Base-by-base conservation (phyloP, 2,329 filamentous ascomycete species). In the Lasiodiplodia hormozganensis region DNA sequence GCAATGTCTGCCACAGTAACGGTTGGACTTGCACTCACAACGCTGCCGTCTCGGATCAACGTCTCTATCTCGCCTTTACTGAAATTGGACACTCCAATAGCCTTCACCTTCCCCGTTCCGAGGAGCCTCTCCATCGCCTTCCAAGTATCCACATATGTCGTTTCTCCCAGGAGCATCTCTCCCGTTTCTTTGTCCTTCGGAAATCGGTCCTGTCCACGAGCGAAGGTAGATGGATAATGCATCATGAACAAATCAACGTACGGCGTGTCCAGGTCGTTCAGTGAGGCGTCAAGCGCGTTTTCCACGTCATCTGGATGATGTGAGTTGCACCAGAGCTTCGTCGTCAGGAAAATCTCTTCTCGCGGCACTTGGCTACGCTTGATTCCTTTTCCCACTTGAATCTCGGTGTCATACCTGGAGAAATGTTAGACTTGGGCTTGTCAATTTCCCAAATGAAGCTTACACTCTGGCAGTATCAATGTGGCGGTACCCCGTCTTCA, bases 311-410 rank as follows among this genome's bases (percentile, higher is more conserved):
- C 77, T 11, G 52, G 52, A n/a, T 67, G 68, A 57, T 52, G 76
- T 72, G 80, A 84, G 77, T 88, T 89, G 79, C 89, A 89, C 88
- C 88, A 90, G 43, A 91, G 80, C 76, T 91, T 91, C 10, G 88
- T 89, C 1, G 87, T 89, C 71, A 91, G 83, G 78, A 91, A 92
- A 70, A 92, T 80, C 68, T 91, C 84, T 51, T 87, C 81, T 51
- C 89, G 85, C 68, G 89, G 88, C 11, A 92, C 84, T 52, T 89
- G 85, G 38, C 87, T 86, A 70, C 89, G 85, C 72, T 84, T 86
- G 74, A 92, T 87, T 23, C 87, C 90, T 71, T 84, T 81, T 14
- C 89, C 91, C 0, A 91, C 89, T 62, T 90, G 88, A 65, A 84
- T 84, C 76, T 91, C 89, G 68, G 90, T 92, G 67, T 84, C 76